A percentile compares a stretch with the other conserved stretches of the same genome.
phyloP scores from a whole-genome alignment of 768 basidiomycete genomes.

The Leccinum aurantiacum region DNA sequence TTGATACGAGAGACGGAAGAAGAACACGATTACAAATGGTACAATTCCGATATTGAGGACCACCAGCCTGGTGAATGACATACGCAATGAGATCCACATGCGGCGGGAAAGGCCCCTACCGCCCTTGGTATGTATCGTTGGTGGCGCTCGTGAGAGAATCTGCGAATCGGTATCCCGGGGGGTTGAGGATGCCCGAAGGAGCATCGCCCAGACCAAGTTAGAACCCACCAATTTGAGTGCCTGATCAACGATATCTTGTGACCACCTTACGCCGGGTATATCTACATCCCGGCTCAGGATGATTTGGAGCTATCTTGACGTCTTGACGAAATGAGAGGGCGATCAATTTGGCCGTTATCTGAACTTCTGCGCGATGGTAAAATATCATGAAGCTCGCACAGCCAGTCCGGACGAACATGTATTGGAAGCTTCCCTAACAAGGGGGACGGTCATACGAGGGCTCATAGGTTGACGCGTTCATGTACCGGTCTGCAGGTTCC shows the following conservation, averaged over 20 bases:
- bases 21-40: constrained; percentile 8
- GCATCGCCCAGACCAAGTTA: constrained; percentile 7
- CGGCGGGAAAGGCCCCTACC: not conserved
- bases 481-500: constrained; percentile 2
- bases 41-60: constrained; percentile 21
- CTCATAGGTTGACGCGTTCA: not conserved
- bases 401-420: not conserved
- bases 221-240: constrained; percentile 9
- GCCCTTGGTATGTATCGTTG: not conserved
- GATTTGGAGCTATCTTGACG: not conserved
- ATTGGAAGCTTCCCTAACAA: constrained; percentile 2
- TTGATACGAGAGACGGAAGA: constrained; percentile 1
- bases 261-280: constrained; percentile 12
- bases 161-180: constrained; percentile 14
- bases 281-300: not conserved
- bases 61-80: constrained; percentile 3
- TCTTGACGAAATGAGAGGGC: not conserved
- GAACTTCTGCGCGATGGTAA: not conserved
- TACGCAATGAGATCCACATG: constrained; percentile 13
- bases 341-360: not conserved
- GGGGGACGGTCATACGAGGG: not conserved
- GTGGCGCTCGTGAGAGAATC: constrained; percentile 28
- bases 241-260: constrained; percentile 26
- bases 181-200: constrained; percentile 10
- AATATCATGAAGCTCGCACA: not conserved